Conservation (phyloP, 2,329 filamentous ascomycete genomes). For the Diaporthe sp. region DNA sequence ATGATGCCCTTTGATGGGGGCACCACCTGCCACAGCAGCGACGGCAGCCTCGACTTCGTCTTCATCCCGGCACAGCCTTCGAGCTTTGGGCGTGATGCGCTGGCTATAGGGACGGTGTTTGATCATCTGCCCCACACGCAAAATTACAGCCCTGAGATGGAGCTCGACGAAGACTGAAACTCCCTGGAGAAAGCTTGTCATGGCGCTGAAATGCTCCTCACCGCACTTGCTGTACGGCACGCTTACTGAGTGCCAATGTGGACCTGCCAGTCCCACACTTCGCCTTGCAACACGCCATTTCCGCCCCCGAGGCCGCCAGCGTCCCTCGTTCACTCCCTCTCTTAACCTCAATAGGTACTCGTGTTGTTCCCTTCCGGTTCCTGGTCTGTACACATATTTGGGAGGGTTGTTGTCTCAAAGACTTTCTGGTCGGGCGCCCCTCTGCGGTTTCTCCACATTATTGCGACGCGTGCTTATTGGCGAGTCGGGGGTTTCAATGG, state of each 20-base stretch:
- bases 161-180: not conserved
- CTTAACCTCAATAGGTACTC: not conserved
- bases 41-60: conserved; percentile 21
- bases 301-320: not conserved
- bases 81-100: conserved; percentile 10
- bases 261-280: not conserved
- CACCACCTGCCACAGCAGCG: conserved; percentile 1
- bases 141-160: not conserved
- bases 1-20: not conserved
- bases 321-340: not conserved
- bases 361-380: not conserved
- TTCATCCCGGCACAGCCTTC: not conserved
- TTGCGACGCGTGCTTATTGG: not conserved
- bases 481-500: not conserved
- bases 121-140: not conserved
- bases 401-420: not conserved
- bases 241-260: not conserved
- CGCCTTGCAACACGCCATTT: not conserved
- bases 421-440: not conserved
- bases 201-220: not conserved
- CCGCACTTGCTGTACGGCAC: not conserved
- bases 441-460: not conserved
- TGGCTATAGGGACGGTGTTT: not conserved
- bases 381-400: not conserved
- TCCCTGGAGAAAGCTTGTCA: not conserved